A percentile compares a stretch with the other conserved stretches of the same genome.
Conservation (phyloP, 352 stramenopile species). For the Globisporangium radiosum region DNA sequence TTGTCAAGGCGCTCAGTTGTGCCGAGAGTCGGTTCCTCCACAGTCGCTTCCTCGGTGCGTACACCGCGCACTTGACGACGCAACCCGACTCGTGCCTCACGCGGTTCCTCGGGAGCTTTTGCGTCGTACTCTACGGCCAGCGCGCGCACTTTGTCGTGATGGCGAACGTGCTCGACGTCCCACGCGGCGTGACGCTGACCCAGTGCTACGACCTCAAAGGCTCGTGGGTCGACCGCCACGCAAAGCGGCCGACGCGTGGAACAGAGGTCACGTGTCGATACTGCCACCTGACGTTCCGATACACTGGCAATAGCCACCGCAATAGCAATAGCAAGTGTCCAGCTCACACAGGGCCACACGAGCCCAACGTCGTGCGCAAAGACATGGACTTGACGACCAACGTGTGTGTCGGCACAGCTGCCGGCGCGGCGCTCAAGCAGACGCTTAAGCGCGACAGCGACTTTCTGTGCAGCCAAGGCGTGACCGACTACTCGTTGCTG, state of each 20-base stretch:
- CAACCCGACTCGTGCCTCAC: constrained; percentile 65
- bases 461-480: constrained; percentile 58
- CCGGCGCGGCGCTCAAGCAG: constrained; percentile 34
- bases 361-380: constrained; percentile 71
- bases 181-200: constrained; percentile 68
- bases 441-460: constrained; percentile 67
- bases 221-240: constrained; percentile 76
- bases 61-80: constrained; percentile 49
- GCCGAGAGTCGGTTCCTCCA: constrained; percentile 61
- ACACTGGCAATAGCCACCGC: constrained; percentile 28
- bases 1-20: constrained; percentile 71
- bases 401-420: constrained; percentile 42
- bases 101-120: constrained; percentile 80
- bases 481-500: constrained; percentile 86
- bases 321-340: constrained; percentile 46
- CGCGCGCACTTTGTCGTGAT: constrained; percentile 82
- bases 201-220: constrained; percentile 87
- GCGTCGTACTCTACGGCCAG: constrained; percentile 69
- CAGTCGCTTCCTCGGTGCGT: constrained; percentile 51
- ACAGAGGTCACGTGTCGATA: constrained; percentile 61
- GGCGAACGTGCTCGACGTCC: constrained; percentile 85
- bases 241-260: constrained; percentile 45
- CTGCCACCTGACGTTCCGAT: constrained; percentile 62
- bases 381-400: constrained; percentile 81
- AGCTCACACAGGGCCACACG: constrained; percentile 52